A percentile compares a stretch with the other conserved stretches of the same genome.
Evolutionary conservation across 2,329 filamentous ascomycete genomes (phyloP).

Genomic region (Sclerotinia nivalis): DNA sequence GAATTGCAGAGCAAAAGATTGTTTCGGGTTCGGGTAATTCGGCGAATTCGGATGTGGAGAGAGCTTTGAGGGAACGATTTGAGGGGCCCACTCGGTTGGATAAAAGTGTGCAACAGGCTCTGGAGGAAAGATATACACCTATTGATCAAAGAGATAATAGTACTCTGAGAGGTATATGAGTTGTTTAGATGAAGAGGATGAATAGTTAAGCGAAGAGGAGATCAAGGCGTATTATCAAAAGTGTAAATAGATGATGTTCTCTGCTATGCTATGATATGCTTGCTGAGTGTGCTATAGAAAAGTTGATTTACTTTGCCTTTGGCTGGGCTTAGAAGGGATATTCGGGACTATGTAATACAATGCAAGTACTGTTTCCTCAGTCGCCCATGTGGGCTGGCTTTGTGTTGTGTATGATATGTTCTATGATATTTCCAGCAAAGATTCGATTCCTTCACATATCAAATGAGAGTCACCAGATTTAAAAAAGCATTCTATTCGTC

Average conservation of each 20-base stretch:
- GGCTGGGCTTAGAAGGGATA: neutral
- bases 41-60: slow-evolving; percentile 43
- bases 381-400: slow-evolving; percentile 19
- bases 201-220: neutral
- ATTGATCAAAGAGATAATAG: slow-evolving; percentile 44
- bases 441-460: neutral
- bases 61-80: slow-evolving; percentile 56
- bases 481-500: neutral
- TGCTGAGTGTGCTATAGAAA: slow-evolving; percentile 25
- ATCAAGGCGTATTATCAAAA: slow-evolving; percentile 11
- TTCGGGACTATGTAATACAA: slow-evolving; percentile 9
- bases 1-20: slow-evolving; percentile 44
- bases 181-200: neutral
- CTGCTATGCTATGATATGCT: slow-evolving; percentile 18
- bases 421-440: neutral
- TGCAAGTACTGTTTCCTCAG: slow-evolving; percentile 14
- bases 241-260: slow-evolving; percentile 26
- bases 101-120: slow-evolving; percentile 54
- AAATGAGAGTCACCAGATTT: neutral
- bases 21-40: slow-evolving; percentile 32
- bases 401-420: slow-evolving; percentile 3
- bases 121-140: slow-evolving; percentile 57
- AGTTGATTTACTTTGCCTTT: slow-evolving; percentile 16
- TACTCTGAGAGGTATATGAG: slow-evolving; percentile 42
- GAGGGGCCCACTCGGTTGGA: slow-evolving; percentile 46